Percentiles rank a stretch among this genome's conserved stretches.
Conservation (phyloP, 805 yeast species). For the Wickerhamiella hasegawae region DNA sequence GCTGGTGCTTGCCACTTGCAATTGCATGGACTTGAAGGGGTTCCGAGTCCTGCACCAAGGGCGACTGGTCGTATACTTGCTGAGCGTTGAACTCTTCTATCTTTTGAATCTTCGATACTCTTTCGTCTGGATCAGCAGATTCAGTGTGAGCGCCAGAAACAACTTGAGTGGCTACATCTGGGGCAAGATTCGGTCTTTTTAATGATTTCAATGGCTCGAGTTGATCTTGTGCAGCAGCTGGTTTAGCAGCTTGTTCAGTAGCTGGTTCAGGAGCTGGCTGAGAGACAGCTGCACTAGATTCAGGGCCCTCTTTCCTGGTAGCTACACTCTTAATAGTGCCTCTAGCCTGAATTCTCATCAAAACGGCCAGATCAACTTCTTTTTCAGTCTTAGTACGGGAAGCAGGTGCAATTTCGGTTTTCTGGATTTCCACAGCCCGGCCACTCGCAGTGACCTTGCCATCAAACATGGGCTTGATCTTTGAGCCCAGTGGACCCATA, state of each 20-base stretch:
- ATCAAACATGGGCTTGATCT: no score
- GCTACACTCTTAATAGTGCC: background rate
- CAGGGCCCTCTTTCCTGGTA: background rate
- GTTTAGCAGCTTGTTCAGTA: background rate
- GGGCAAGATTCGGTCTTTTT: background rate
- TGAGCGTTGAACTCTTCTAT: slow-evolving; percentile 24
- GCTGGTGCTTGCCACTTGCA: slow-evolving; percentile 22
- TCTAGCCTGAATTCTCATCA: slow-evolving; percentile 7
- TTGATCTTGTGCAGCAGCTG: background rate
- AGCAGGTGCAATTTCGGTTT: background rate
- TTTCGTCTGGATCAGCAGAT: slow-evolving; percentile 5
- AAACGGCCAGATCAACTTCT: slow-evolving; percentile 5
- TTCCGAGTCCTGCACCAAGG: background rate
- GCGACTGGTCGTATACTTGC: slow-evolving; percentile 23
- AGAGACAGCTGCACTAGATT: background rate
- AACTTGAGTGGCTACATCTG: background rate
- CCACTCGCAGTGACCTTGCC: no score
- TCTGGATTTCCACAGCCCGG: no score
- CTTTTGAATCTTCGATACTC: slow-evolving; percentile 15
- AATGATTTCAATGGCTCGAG: background rate
- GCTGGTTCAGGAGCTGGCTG: background rate
- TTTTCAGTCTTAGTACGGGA: background rate
- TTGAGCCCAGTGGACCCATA: no score
- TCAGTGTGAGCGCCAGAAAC: background rate
- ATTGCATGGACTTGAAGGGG: slow-evolving; percentile 13